Evolutionary conservation across 345 rosid genomes (phyloP).

Genomic region (Eucalyptus shirleyi): DNA sequence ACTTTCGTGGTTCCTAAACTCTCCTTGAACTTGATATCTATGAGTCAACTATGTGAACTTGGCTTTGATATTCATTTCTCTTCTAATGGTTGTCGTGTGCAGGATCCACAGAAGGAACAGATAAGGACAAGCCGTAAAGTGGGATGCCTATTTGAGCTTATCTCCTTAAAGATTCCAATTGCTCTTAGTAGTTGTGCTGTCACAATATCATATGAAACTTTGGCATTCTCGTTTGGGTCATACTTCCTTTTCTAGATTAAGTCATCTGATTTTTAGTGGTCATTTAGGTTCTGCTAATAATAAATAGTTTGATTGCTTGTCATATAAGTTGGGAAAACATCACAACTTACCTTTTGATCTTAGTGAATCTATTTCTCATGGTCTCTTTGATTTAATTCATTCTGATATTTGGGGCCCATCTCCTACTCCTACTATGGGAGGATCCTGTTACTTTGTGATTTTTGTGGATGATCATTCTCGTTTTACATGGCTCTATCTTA

Average conservation of each 20-base stretch:
- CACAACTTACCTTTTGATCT: background rate
- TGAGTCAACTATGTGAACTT: background rate
- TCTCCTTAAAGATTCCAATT: background rate
- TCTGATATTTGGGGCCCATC: background rate
- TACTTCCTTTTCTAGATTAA: background rate
- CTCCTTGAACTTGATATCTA: background rate
- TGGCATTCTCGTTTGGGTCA: background rate
- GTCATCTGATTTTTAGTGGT: background rate
- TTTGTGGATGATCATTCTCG: background rate
- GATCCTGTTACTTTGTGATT: background rate
- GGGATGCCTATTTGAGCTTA: background rate
- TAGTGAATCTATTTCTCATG: background rate
- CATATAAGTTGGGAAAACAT: background rate
- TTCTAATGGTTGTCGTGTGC: background rate
- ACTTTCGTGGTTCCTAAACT: background rate
- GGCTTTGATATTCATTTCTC: background rate
- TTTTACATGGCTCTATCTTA: background rate
- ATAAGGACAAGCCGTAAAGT: rapidly evolving
- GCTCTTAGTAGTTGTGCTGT: background rate
- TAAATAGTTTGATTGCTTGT: background rate
- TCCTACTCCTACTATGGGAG: background rate
- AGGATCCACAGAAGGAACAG: rapidly evolving
- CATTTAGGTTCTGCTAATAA: background rate
- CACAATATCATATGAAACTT: background rate
- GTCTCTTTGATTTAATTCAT: background rate